These are phyloP conservation scores for Ustilago tritici DNA, from an alignment of 1,284 basidiomycete genomes.

Conservation along the genomic window DNA sequence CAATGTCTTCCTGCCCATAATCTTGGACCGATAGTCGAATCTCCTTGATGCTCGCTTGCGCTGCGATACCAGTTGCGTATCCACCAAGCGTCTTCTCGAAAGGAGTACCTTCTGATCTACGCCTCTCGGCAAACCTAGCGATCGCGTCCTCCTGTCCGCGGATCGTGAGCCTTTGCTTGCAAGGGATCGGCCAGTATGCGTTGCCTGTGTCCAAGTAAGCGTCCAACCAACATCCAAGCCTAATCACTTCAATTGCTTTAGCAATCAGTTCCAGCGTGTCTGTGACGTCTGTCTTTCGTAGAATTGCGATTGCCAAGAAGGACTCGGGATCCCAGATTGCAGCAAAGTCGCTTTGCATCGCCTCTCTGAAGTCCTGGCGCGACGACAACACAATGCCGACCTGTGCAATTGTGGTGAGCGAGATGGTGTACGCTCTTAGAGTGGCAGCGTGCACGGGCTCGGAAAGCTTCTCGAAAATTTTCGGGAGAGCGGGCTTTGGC, in stretches of 20 bases:
- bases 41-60: neutral
- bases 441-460: neutral
- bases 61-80: neutral
- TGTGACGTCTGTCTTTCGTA: constrained; percentile 20
- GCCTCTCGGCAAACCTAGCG: neutral
- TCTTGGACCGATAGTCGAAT: neutral
- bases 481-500: neutral
- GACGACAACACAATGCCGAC: constrained; percentile 21
- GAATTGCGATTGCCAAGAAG: constrained; percentile 17
- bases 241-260: constrained; percentile 25
- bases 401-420: constrained; percentile 36
- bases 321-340: constrained; percentile 47
- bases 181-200: neutral
- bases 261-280: constrained; percentile 21
- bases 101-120: neutral
- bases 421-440: constrained; percentile 1
- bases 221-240: constrained; percentile 36
- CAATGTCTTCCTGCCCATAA: neutral
- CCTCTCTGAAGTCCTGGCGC: constrained; percentile 27
- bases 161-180: constrained; percentile 8
- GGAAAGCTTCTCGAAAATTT: constrained; percentile 14
- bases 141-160: constrained; percentile 7
- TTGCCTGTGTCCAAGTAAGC: constrained; percentile 6
- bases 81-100: constrained; percentile 8
- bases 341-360: constrained; percentile 31